Conservation (phyloP, 2,329 filamentous ascomycete species). For the Tolypocladium paradoxum region DNA sequence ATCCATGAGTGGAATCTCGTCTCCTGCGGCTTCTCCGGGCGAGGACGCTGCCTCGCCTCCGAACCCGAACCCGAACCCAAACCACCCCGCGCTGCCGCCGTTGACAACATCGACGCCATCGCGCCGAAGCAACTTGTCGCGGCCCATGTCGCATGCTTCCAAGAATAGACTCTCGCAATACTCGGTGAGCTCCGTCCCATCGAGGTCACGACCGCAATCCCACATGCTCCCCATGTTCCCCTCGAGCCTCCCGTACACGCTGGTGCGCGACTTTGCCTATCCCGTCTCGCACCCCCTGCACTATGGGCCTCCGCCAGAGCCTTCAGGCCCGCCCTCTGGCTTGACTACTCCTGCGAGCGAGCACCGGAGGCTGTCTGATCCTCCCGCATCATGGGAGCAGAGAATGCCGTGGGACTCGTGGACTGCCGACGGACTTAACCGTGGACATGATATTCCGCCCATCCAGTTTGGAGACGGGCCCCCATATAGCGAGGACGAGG, state of each 20-base stretch:
- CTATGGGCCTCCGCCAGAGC: slow-evolving; percentile 79
- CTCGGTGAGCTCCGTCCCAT: slow-evolving; percentile 57
- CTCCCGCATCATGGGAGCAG: slow-evolving; percentile 64
- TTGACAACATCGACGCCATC: slow-evolving; percentile 46
- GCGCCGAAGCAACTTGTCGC: slow-evolving; percentile 48
- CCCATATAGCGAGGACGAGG: slow-evolving; percentile 91
- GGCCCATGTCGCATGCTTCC: slow-evolving; percentile 65
- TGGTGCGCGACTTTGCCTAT: slow-evolving; percentile 95
- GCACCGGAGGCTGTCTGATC: slow-evolving; percentile 70
- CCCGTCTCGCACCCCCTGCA: slow-evolving; percentile 73
- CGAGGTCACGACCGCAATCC: slow-evolving; percentile 70
- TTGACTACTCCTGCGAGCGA: slow-evolving; percentile 81
- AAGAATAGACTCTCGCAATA: slow-evolving; percentile 79
- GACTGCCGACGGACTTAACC: slow-evolving; percentile 42
- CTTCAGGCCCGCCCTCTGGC: slow-evolving; percentile 59
- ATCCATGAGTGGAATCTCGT: slow-evolving; percentile 47
- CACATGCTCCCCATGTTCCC: slow-evolving; percentile 73
- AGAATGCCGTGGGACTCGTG: slow-evolving; percentile 50
- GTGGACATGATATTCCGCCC: slow-evolving; percentile 62
- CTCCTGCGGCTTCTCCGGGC: slow-evolving; percentile 42
- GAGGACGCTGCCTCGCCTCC: slow-evolving; percentile 32
- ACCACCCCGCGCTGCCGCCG: slow-evolving; percentile 37
- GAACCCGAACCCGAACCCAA: slow-evolving; percentile 37
- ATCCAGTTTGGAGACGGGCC: slow-evolving; percentile 82
- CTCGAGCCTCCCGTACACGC: slow-evolving; percentile 76